These are phyloP conservation scores for Lantana camara DNA, from an alignment of 257 asterid genomes.

Conservation along the genomic window DNA sequence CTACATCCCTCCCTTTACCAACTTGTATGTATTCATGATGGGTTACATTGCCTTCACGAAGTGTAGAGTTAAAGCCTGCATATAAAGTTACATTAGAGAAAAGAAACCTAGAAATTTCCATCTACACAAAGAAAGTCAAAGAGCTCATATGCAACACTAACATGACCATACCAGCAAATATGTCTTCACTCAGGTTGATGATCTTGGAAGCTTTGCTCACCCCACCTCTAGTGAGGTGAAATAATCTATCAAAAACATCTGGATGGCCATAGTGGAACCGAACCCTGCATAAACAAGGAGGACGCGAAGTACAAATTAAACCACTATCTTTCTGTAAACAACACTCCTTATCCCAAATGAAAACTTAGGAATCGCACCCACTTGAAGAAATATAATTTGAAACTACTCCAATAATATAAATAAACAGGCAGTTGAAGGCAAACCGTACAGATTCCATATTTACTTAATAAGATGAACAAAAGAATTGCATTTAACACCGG, in stretches of 20 bases:
- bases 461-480: too few relatives aligned
- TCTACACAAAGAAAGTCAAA: not conserved
- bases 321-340: too few relatives aligned
- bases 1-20: conserved; percentile 98
- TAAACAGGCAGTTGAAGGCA: too few relatives aligned
- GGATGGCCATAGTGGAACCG: conserved; percentile 99
- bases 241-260: conserved; percentile 93
- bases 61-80: conserved; percentile 96
- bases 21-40: conserved; percentile 99
- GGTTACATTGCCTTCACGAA: conserved; percentile 96
- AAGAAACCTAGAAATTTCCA: conserved; percentile 1
- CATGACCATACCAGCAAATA: conserved; percentile 80
- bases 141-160: not conserved
- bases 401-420: too few relatives aligned
- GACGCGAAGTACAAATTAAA: too few relatives aligned
- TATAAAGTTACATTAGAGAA: conserved; percentile 2
- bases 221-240: conserved; percentile 98
- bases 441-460: too few relatives aligned
- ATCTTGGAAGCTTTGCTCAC: conserved; percentile 94
- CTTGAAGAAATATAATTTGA: too few relatives aligned
- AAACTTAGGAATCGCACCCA: too few relatives aligned
- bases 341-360: not conserved
- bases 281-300: conserved; percentile 57
- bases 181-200: conserved; percentile 92
- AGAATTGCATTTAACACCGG: too few relatives aligned